Evolutionary conservation across 73 alveolate genomes (phyloP), one percentile per base, ranked within the genome.

Genomic region (Tetrahymena malaccensis): DNA sequence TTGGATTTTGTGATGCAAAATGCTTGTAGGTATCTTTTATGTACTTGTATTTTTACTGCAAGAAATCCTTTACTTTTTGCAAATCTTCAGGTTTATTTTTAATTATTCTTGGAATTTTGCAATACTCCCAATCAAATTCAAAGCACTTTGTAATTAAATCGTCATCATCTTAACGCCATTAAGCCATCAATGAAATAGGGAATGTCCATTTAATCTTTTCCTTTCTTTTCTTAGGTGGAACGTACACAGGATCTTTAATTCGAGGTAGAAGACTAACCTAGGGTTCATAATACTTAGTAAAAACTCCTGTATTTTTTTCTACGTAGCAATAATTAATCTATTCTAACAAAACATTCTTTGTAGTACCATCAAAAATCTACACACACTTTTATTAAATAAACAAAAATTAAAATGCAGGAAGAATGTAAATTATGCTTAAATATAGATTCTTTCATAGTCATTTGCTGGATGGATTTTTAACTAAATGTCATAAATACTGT

Each of bases 1-100:
- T 95, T 95, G 98, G 97, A 56, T 84, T 94, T 22, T 94, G 33
- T 5, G 97, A 85, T 57, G 97, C 94, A 85, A 94, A 96, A 57
- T 95, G 95, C 38, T 95, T 97, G 93, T 97, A 97, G 44, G 96
- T 70, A 70, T 97, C 98, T 37, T 94, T 96, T 40, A 97, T 43
- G 34, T 93, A 34, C 93, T 43, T 83, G 94, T 94, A 96, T 34
- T 84, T 58, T 34, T 35, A 35, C 85, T 93, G 57, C 27, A 97
- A 83, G 35, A 97, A 96, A 25, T 94, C 96, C 93, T 96, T 96
- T 4, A 96, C 94, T 44, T 95, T 93, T 35, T 56, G 34, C 27
- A 96, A 95, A 35, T 96, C 97, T 38, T 93, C 97, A 31, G 96
- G 96, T 33, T 95, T 95, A 95, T 96, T 96, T 37, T 96, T 96